Conservation (phyloP, 164 flowering plant genomes). For the Aristolochia contorta region DNA sequence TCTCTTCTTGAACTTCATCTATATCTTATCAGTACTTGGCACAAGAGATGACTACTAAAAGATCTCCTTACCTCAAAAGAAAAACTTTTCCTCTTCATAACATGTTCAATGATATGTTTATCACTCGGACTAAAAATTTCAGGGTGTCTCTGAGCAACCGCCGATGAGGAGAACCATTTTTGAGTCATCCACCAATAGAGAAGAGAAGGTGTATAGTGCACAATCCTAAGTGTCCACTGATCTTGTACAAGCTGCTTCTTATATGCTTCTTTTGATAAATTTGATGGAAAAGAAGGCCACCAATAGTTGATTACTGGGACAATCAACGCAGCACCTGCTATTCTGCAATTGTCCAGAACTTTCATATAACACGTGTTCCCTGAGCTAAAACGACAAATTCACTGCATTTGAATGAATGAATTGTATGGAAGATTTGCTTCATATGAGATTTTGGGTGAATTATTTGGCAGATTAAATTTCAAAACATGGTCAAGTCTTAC, state of each 20-base stretch:
- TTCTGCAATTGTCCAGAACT: conserved; percentile 19
- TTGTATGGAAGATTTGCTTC: too few species aligned
- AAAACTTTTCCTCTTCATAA: too few species aligned
- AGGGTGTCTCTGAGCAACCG: conserved; percentile 11
- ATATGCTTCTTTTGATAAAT: conserved; percentile 12
- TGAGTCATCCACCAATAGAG: conserved; percentile 36
- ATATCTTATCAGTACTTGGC: too few species aligned
- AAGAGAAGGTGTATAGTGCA: conserved; percentile 25
- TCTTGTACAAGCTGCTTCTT: conserved; percentile 16
- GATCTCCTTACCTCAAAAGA: too few species aligned
- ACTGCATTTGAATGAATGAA: too few species aligned
- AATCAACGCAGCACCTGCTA: conserved; percentile 33
- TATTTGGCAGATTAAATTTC: too few species aligned
- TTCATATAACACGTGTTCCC: not conserved
- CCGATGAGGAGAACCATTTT: conserved; percentile 30
- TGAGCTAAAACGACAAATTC: too few species aligned
- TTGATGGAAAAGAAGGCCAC: conserved; percentile 37
- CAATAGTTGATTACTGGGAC: conserved; percentile 35
- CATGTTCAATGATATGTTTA: not conserved
- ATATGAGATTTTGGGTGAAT: too few species aligned
- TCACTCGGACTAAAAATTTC: conserved; percentile 18
- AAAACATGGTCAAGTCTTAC: too few species aligned
- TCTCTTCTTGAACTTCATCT: not conserved
- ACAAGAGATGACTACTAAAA: too few species aligned
- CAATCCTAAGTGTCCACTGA: conserved; percentile 19